Evolutionary conservation across 169 alveolate species (phyloP).

Genomic region (Eimeria acervulina): DNA sequence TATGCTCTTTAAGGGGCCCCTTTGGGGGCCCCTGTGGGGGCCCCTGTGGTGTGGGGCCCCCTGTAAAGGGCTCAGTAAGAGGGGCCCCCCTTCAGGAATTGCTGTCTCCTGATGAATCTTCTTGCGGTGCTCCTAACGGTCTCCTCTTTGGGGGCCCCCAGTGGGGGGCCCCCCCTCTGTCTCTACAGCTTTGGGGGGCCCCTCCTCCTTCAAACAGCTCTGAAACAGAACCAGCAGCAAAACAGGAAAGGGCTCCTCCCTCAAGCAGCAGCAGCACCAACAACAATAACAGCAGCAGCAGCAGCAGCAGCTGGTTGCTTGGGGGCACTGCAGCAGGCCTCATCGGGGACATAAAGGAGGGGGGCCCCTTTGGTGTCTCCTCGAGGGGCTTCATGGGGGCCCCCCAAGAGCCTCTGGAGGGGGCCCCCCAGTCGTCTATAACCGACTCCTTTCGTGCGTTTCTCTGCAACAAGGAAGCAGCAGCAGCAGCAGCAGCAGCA

Average conservation of each 20-base stretch:
- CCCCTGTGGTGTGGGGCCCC: constrained; percentile 15
- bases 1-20: too few relatives aligned
- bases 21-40: background rate
- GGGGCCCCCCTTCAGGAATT: background rate
- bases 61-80: background rate
- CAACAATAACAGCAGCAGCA: background rate
- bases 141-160: background rate
- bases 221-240: background rate
- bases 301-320: background rate
- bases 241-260: background rate
- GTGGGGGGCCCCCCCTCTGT: background rate
- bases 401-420: background rate
- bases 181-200: background rate
- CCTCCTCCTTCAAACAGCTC: background rate
- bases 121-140: background rate
- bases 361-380: background rate
- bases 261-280: too few relatives aligned
- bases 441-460: background rate
- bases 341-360: background rate
- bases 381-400: background rate
- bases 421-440: background rate
- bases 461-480: background rate
- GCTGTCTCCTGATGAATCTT: background rate
- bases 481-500: background rate
- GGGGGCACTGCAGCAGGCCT: background rate